Conservation (phyloP, 1,284 basidiomycete genomes). For the Austroboletus rostrupii region DNA sequence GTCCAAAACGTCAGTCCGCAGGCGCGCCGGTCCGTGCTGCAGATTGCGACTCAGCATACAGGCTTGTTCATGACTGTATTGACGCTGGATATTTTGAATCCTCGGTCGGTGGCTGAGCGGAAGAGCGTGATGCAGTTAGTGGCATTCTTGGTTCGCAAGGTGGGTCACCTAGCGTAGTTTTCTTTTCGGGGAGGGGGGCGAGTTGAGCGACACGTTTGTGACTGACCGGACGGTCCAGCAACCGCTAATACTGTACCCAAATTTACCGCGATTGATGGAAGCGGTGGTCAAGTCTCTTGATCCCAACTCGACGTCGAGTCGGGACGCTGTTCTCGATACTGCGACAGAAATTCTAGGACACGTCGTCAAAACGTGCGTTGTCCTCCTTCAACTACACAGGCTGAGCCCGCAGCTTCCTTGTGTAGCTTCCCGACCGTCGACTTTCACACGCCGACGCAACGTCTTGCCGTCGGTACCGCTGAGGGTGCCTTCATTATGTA, state of each 20-base stretch:
- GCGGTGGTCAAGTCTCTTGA: conserved; percentile 96
- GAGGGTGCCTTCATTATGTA: conserved; percentile 96
- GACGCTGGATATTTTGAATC: conserved; percentile 85
- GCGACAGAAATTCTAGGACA: conserved; percentile 92
- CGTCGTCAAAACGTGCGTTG: conserved; percentile 66
- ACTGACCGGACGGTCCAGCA: conserved; percentile 45
- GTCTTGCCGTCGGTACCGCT: conserved; percentile 89
- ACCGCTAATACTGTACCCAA: conserved; percentile 82
- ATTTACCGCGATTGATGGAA: conserved; percentile 85
- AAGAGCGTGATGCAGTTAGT: conserved; percentile 91
- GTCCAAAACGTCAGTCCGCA: conserved; percentile 59
- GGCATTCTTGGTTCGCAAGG: conserved; percentile 90
- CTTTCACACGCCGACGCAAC: conserved; percentile 83
- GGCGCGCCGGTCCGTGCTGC: conserved; percentile 79
- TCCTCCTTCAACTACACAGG: neutral
- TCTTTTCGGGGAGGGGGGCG: neutral
- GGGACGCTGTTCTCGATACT: conserved; percentile 85
- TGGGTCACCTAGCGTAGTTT: conserved; percentile 24
- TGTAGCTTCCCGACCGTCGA: conserved; percentile 86
- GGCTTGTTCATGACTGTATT: conserved; percentile 94
- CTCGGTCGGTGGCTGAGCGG: conserved; percentile 73
- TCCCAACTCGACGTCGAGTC: conserved; percentile 78
- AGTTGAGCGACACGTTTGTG: neutral
- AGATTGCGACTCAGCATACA: conserved; percentile 82
- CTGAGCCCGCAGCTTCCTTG: neutral